phyloP scores from a whole-genome alignment of 139 green algal species.

The Gonium pectorale region DNA sequence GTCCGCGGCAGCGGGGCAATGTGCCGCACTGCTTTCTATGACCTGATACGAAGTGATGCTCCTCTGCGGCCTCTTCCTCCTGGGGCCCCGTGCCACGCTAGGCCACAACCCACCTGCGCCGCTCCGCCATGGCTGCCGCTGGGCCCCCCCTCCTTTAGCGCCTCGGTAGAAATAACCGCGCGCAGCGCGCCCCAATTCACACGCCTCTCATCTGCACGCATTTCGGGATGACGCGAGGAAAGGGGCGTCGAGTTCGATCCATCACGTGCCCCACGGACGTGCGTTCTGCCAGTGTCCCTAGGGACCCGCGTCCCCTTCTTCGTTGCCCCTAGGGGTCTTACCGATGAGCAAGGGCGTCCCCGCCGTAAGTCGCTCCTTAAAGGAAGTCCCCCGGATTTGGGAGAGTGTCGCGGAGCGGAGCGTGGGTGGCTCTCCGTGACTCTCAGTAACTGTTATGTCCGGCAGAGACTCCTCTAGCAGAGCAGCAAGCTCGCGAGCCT shows the following conservation, averaged over 20 bases:
- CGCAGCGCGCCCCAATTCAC: slow-evolving; percentile 69
- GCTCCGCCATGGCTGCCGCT: not conserved
- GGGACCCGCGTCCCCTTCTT: not conserved
- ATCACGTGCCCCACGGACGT: not conserved
- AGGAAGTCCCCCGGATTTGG: slow-evolving; percentile 15
- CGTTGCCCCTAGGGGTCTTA: not conserved
- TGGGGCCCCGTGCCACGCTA: no score
- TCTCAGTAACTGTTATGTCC: slow-evolving; percentile 55
- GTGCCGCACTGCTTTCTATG: no score
- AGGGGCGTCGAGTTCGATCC: not conserved
- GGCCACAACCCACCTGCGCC: slow-evolving; percentile 29
- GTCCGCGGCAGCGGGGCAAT: no score
- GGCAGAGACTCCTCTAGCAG: slow-evolving; percentile 73
- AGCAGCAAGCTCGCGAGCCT: slow-evolving; percentile 77
- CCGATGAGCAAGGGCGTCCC: slow-evolving; percentile 32
- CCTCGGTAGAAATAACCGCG: slow-evolving; percentile 61
- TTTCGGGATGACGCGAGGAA: not conserved
- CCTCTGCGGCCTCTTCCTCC: no score
- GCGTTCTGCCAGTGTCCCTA: not conserved
- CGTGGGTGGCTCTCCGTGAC: not conserved
- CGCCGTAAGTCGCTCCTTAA: not conserved
- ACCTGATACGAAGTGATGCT: not conserved
- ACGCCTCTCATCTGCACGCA: slow-evolving; percentile 55
- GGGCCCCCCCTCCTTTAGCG: slow-evolving; percentile 45
- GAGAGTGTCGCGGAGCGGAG: not conserved